A percentile compares a stretch with the other conserved stretches of the same genome.
Conservation (phyloP, 2,329 filamentous ascomycete genomes). For the Leptodontidium sp. region DNA sequence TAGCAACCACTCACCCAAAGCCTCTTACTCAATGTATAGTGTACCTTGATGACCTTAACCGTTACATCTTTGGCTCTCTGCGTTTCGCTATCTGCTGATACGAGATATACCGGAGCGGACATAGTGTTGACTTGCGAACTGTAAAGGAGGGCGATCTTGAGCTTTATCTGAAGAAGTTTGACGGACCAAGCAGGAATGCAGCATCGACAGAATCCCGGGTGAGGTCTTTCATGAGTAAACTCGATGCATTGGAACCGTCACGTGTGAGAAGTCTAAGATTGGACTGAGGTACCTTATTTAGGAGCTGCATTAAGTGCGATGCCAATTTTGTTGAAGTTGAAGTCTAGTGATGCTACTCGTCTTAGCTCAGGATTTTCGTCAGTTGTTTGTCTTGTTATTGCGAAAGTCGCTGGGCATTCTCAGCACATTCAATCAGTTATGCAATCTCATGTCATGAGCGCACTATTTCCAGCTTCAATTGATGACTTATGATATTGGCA, state of each 20-base stretch:
- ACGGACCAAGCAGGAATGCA: background rate
- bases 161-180: background rate
- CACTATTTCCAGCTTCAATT: background rate
- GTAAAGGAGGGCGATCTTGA: background rate
- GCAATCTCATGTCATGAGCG: no score
- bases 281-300: background rate
- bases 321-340: background rate
- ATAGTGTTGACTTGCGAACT: background rate
- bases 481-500: no score
- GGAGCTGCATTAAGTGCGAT: constrained; percentile 1
- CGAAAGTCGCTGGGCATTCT: background rate
- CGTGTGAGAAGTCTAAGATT: background rate
- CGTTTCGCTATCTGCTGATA: constrained; percentile 2
- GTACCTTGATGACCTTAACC: constrained; percentile 15
- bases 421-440: no score
- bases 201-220: background rate
- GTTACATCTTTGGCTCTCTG: constrained; percentile 5
- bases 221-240: constrained; percentile 1
- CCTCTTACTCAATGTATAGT: background rate
- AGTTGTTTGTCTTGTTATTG: background rate
- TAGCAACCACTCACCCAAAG: background rate
- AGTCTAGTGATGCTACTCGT: background rate
- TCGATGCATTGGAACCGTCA: background rate
- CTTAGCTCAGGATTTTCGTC: background rate
- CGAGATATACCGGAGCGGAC: background rate